Base-by-base conservation (phyloP, 2,329 filamentous ascomycete species). In the Hymenoscyphus albidus region DNA sequence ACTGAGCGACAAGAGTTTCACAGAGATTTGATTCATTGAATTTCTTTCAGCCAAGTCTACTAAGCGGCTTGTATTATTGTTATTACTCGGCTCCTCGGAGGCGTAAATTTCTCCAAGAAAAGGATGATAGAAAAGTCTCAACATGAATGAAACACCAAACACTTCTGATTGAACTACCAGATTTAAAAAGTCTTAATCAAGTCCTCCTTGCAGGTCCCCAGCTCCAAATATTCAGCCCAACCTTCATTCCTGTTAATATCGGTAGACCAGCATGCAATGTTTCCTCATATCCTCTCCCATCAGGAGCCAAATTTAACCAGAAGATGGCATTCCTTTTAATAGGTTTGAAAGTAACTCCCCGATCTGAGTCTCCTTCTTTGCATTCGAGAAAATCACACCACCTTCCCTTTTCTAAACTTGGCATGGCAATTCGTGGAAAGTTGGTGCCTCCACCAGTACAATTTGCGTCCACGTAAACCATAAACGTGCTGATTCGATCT, bases 171-270 rank as follows among this genome's bases (percentile, higher is more conserved):
- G 10, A 35, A 35, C 6, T 27, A 54, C 5, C 18, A 54, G 9
- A 54, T 18, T 27, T 0, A 54, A 22, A 18, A 10, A 54, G 2
- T 13, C 48, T 13, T 54, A 18, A 54, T 27, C 56, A 70, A 18
- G 55, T 59, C 60, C 67, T 67, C 61, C 69, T 62, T n/a, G 67
- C 64, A 54, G 67, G 62, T 39, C 71, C 74, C 84, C 84, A 87
- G 74, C 82, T 86, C 85, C 85, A 88, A 66, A 88, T 85, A 75
- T 88, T 88, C 75, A 88, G 74, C 0, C 85, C 85, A 64, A 87
- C 79, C 77, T 88, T 88, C 44, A 76, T 78, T 1, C 85, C 85
- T 51, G 74, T 77, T 59, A 75, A 74, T 0, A 88, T 85, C 9
- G 85, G 84, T 71, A 86, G 76, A 5, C 83, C 85, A 55, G 84